A percentile compares a stretch with the other conserved stretches of the same genome.
Evolutionary conservation across 176 grass and related monocot species (phyloP).

Genomic region (Dactylis glomerata): DNA sequence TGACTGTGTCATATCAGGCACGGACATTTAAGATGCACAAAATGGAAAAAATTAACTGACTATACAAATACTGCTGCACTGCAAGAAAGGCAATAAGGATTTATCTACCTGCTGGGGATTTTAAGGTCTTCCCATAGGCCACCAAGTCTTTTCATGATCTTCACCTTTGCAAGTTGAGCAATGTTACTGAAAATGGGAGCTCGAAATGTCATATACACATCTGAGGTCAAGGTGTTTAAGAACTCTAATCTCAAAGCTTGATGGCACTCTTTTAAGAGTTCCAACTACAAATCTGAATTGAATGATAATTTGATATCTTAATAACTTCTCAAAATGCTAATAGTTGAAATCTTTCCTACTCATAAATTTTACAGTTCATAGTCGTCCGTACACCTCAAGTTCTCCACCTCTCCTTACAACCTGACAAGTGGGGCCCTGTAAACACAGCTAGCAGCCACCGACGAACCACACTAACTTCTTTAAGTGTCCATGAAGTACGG

Average conservation of each 20-base stretch:
- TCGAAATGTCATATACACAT: neutral
- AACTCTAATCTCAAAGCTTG: neutral
- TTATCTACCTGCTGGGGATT: conserved; percentile 66
- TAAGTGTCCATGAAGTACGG: too few species aligned
- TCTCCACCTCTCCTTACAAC: too few species aligned
- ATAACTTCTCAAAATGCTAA: neutral
- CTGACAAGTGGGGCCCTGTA: too few species aligned
- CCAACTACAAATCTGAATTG: neutral
- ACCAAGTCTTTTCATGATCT: conserved; percentile 69
- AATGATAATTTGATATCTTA: neutral
- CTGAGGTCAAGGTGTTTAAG: neutral
- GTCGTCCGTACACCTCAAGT: too few species aligned
- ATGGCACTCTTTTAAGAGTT: neutral
- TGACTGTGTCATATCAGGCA: neutral
- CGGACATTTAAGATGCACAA: neutral
- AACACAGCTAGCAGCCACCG: too few species aligned
- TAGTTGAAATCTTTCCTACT: too few species aligned
- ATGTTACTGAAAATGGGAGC: conserved; percentile 72
- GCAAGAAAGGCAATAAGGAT: neutral
- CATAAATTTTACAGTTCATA: too few species aligned
- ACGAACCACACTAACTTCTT: too few species aligned
- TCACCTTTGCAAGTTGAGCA: conserved; percentile 88
- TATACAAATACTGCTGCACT: neutral
- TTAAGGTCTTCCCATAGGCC: conserved; percentile 73
- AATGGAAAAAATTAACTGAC: neutral